Base-by-base conservation (phyloP, 2,329 filamentous ascomycete species). In the Sordariomycetes sp. region DNA sequence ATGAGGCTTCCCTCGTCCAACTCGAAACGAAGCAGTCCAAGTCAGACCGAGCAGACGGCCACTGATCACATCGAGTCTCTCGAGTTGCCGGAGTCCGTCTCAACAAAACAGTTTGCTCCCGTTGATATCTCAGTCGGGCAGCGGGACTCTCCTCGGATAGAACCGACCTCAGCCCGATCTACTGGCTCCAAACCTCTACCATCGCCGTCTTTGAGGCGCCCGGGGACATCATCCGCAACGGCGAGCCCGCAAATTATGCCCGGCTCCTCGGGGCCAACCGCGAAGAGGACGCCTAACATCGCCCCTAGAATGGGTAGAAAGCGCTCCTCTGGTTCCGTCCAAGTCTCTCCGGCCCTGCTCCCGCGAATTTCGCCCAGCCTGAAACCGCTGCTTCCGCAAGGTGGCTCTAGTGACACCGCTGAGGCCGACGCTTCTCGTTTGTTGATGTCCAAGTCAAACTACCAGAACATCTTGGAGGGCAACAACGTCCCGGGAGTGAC, bases 401-500 rank as follows among this genome's bases (percentile, higher is more conserved):
- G 61, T 18, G 56, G 57, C 1, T 50, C 63, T 4, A 68, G 68
- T 4, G 59, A 68, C 37, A 65, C 71, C 2, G 66, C 65, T 5
- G 75, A 79, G 43, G 72, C 77, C 45, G 69, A 73, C 2, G 70
- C 75, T 0, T 79, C 75, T n/a, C 71, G 86, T 19, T 72, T 96
- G 29, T 70, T 98, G 19, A 85, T 88, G 23, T 86, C 85, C 12
- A 96, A 96, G 55, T 96, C 90, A 3, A 98, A 98, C 51, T 98
- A 98, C 50, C 90, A 96, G 50, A 94, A 95, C 48, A 92, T 98
- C 24, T 63, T 98, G 9, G 92, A 96, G 54, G 92, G 92, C 32
- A 96, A 87, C 33, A 80, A 82, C 36, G 77, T 95, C 1, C 88
- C 88, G 0, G 90, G 90, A 10, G 82, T 95, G 10, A 83, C 82